A percentile compares a stretch with the other conserved stretches of the same genome.
Conservation (phyloP, 2,329 filamentous ascomycete species). For the Cryphonectria carpinicola region DNA sequence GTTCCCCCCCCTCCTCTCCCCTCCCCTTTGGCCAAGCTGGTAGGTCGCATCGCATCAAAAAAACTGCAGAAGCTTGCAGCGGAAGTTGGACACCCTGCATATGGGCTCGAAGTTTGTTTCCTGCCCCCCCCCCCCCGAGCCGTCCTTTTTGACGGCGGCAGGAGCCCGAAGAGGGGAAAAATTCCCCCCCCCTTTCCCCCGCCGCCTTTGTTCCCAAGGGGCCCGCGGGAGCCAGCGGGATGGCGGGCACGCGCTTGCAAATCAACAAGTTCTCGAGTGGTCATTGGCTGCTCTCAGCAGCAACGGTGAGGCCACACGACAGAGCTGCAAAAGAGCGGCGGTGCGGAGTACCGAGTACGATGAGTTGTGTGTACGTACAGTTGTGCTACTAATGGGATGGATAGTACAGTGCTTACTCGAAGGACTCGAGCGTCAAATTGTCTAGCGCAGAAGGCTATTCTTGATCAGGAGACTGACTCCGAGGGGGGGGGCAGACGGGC, state of each 20-base stretch:
- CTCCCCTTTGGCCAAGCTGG: background rate
- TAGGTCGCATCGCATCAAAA: conserved; percentile 7
- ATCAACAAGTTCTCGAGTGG: background rate
- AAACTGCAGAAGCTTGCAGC: conserved; percentile 3
- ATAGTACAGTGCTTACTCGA: too few relatives aligned
- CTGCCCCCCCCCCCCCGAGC: background rate
- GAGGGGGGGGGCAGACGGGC: conserved; percentile 14
- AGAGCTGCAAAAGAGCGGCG: background rate
- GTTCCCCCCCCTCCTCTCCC: too few relatives aligned
- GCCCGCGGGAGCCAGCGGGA: background rate
- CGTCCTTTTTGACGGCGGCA: too few relatives aligned
- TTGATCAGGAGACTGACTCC: conserved; percentile 21
- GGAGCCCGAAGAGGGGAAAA: too few relatives aligned
- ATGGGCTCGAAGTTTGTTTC: background rate
- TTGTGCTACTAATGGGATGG: background rate
- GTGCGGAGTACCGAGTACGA: conserved; percentile 1
- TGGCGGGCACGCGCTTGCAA: background rate
- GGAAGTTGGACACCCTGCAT: conserved; percentile 3
- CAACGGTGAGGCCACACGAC: background rate
- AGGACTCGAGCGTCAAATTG: background rate
- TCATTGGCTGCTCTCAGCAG: background rate
- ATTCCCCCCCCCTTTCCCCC: background rate
- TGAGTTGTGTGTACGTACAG: background rate
- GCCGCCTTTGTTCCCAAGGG: too few relatives aligned
- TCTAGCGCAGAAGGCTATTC: conserved; percentile 19